phyloP scores from a whole-genome alignment of 2,329 filamentous ascomycete genomes.

The Botrytis porri region DNA sequence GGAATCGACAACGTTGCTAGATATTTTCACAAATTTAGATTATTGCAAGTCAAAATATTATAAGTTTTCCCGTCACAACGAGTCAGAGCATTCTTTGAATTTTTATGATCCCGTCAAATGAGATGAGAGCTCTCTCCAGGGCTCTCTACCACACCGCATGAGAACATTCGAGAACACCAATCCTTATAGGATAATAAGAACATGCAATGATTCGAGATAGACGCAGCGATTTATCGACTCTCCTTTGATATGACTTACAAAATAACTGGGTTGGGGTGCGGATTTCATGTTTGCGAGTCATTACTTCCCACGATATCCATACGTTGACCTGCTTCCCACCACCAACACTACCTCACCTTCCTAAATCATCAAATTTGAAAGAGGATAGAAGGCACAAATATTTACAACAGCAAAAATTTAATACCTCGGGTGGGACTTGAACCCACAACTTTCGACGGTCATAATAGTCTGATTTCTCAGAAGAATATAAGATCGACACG shows the following conservation, averaged over 20 bases:
- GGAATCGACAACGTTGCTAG: not conserved
- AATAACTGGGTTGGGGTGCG: not conserved
- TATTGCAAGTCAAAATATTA: not conserved
- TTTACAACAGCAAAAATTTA: not conserved
- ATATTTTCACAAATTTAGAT: not conserved
- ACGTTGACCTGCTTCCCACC: not conserved
- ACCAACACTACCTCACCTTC: not conserved
- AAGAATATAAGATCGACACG: slow-evolving; percentile 28
- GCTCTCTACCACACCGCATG: not conserved
- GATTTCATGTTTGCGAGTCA: not conserved
- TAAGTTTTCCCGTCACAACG: not conserved
- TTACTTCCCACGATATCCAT: not conserved
- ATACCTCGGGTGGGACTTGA: slow-evolving; percentile 21
- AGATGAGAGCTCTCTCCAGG: not conserved
- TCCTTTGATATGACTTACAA: not conserved
- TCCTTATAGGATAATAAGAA: not conserved
- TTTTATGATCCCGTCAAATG: not conserved
- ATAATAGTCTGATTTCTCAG: slow-evolving; percentile 19
- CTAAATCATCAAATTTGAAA: not conserved
- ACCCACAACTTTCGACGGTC: slow-evolving; percentile 23
- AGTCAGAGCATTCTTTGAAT: not conserved
- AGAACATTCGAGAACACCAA: not conserved
- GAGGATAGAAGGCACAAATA: not conserved
- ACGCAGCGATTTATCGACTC: not conserved
- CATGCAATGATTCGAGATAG: not conserved